Percentiles rank a stretch among this genome's conserved stretches.
Conservation (phyloP, 768 basidiomycete species). For the Lentinula aciculospora region DNA sequence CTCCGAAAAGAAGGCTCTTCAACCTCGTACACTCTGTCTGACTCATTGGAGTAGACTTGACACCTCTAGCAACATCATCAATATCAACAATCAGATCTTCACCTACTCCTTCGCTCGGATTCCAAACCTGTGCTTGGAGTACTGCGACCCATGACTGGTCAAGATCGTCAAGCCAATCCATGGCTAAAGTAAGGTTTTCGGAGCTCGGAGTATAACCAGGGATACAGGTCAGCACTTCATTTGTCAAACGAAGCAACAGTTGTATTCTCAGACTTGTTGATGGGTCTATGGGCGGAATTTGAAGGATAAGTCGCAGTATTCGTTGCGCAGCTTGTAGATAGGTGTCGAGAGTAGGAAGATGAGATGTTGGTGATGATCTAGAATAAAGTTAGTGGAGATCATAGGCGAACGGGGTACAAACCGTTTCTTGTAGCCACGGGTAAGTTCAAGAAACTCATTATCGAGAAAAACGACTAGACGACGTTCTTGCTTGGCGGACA, state of each 20-base stretch:
- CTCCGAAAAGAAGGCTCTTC: conserved; percentile 57
- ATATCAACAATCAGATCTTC: conserved; percentile 37
- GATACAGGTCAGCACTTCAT: conserved; percentile 56
- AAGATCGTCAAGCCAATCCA: conserved; percentile 67
- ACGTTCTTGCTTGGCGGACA: conserved; percentile 56
- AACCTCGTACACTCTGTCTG: conserved; percentile 74
- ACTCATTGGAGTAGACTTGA: conserved; percentile 44
- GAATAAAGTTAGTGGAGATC: not conserved
- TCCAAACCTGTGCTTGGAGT: conserved; percentile 62
- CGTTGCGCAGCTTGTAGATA: conserved; percentile 56
- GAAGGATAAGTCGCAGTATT: conserved; percentile 58
- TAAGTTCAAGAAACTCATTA: conserved; percentile 56
- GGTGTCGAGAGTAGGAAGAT: conserved; percentile 47
- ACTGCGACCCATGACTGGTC: conserved; percentile 73
- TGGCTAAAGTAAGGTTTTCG: conserved; percentile 41
- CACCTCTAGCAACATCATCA: conserved; percentile 21
- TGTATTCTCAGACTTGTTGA: conserved; percentile 62
- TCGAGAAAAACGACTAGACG: conserved; percentile 63
- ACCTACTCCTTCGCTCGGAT: conserved; percentile 37
- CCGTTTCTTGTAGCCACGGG: conserved; percentile 74
- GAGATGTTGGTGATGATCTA: conserved; percentile 45
- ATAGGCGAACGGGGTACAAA: conserved; percentile 24
- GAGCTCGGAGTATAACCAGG: conserved; percentile 51
- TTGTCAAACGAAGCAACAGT: conserved; percentile 67
- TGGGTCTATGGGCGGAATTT: conserved; percentile 69